Percentiles rank a stretch among this genome's conserved stretches.
Evolutionary conservation across 257 asterid genomes (phyloP).

Genomic region (Solanum piurae): DNA sequence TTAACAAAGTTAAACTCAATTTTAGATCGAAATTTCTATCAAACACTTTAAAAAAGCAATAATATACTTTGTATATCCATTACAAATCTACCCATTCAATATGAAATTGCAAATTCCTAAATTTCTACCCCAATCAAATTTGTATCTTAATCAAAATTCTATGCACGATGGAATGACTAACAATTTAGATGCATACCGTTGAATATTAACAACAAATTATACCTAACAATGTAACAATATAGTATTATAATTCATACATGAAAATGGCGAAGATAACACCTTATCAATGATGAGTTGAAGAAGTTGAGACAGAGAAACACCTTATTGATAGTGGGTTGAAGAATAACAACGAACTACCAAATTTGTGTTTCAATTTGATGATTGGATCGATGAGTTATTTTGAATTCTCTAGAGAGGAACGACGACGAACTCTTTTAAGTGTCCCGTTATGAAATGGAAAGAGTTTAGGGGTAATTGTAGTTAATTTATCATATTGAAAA

Average conservation of each 20-base stretch:
- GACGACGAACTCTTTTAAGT: neutral
- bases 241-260: neutral
- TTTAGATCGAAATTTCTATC: neutral
- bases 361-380: neutral
- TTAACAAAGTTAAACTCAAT: no score
- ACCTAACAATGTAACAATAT: neutral
- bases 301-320: neutral
- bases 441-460: neutral
- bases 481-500: neutral
- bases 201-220: no score
- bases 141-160: neutral
- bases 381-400: neutral
- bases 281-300: neutral
- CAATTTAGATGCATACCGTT: neutral
- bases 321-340: neutral
- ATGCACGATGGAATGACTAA: neutral
- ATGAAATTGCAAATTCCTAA: no score
- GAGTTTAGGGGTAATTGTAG: neutral
- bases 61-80: neutral
- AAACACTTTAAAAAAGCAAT: neutral
- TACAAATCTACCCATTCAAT: neutral
- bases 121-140: neutral
- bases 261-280: neutral
- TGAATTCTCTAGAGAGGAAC: neutral
- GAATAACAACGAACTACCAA: neutral